Evolutionary conservation across 805 yeast species (phyloP).

Genomic region (Citeromyces matritensis): DNA sequence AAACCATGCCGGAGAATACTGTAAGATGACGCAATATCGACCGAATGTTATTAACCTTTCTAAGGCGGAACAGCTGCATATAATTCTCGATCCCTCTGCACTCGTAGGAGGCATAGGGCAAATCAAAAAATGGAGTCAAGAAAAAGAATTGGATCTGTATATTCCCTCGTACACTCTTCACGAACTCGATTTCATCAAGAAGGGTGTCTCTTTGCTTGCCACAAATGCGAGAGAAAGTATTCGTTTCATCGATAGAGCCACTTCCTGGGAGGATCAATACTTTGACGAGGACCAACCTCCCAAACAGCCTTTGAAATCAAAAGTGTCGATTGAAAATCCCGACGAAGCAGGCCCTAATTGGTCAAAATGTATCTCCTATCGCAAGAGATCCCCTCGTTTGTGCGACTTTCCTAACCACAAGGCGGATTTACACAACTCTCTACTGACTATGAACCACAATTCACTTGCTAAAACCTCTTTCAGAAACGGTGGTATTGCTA

Average conservation of each 20-base stretch:
- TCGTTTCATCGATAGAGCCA: constrained; percentile 35
- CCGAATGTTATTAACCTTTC: too few relatives aligned
- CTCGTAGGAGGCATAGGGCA: constrained; percentile 56
- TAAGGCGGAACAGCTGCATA: constrained; percentile 8
- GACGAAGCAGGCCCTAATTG: constrained; percentile 32
- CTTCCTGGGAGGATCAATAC: constrained; percentile 5
- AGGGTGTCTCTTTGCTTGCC: constrained; percentile 38
- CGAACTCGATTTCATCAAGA: constrained; percentile 43
- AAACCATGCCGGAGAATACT: background rate
- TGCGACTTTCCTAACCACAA: constrained; percentile 33
- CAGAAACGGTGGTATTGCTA: background rate
- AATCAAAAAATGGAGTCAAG: constrained; percentile 44
- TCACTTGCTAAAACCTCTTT: background rate
- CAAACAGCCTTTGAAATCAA: constrained; percentile 3
- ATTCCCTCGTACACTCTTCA: constrained; percentile 43
- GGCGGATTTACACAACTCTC: constrained; percentile 15
- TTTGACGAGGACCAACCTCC: background rate
- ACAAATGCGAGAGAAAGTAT: constrained; percentile 55
- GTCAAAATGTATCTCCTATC: constrained; percentile 28
- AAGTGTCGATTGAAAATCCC: constrained; percentile 14
- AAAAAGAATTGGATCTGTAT: constrained; percentile 22
- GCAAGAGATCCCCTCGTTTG: constrained; percentile 26
- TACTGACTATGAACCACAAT: constrained; percentile 2
- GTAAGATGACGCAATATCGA: too few relatives aligned
- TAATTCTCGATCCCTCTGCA: constrained; percentile 55